A percentile compares a stretch with the other conserved stretches of the same genome.
phyloP scores from a whole-genome alignment of 495 filamentous ascomycete species.

The Tuber brumale region DNA sequence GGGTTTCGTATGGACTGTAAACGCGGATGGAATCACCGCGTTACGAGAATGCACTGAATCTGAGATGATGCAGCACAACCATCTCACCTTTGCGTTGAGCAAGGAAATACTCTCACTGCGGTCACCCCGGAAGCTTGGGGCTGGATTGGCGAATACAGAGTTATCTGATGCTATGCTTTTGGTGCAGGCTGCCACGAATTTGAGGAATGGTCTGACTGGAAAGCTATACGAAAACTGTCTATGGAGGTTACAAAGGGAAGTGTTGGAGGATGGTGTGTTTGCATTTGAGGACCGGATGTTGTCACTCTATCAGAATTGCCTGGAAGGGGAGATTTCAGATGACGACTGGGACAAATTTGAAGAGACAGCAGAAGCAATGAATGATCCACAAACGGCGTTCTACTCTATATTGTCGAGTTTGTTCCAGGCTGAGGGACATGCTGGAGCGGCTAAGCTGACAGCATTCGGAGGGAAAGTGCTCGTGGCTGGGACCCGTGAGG shows the following conservation, averaged over 20 bases:
- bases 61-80: slow-evolving; percentile 63
- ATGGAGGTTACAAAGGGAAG: slow-evolving; percentile 31
- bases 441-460: slow-evolving; percentile 46
- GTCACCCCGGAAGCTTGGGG: slow-evolving; percentile 28
- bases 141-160: slow-evolving; percentile 13
- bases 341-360: slow-evolving; percentile 38
- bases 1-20: slow-evolving; percentile 73
- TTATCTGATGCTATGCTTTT: slow-evolving; percentile 37
- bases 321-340: slow-evolving; percentile 30
- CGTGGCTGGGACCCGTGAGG: slow-evolving; percentile 70
- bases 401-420: slow-evolving; percentile 29
- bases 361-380: slow-evolving; percentile 28
- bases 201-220: slow-evolving; percentile 27
- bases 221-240: slow-evolving; percentile 35
- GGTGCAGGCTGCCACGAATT: slow-evolving; percentile 33
- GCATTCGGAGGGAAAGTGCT: slow-evolving; percentile 65
- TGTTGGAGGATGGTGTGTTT: slow-evolving; percentile 36
- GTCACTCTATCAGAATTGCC: slow-evolving; percentile 34
- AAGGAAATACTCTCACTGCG: slow-evolving; percentile 30
- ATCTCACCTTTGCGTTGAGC: slow-evolving; percentile 20
- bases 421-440: slow-evolving; percentile 26
- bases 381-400: slow-evolving; percentile 32
- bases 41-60: slow-evolving; percentile 71
- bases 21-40: slow-evolving; percentile 68
- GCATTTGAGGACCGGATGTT: slow-evolving; percentile 35